Evolutionary conservation across 2,329 filamentous ascomycete genomes (phyloP).

Genomic region (Trichoderma aggressivum): DNA sequence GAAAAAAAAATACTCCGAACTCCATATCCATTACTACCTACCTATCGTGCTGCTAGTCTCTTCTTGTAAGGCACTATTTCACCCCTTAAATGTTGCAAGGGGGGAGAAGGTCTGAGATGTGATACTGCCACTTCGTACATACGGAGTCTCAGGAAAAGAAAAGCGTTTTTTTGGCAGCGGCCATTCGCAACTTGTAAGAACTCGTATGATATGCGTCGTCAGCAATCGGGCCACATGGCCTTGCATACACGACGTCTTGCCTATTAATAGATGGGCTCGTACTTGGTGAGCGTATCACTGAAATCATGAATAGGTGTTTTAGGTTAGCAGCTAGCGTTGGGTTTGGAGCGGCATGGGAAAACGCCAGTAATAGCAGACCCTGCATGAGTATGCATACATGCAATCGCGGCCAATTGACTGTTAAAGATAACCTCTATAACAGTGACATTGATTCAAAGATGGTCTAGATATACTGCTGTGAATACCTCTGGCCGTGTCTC

Average conservation of each 20-base stretch:
- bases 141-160: not conserved
- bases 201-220: constrained; percentile 3
- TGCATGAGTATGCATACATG: not conserved
- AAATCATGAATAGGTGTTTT: constrained; percentile 3
- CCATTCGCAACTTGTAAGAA: not conserved
- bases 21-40: not conserved
- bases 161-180: not conserved
- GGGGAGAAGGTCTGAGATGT: not conserved
- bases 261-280: not conserved
- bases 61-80: not conserved
- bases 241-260: not conserved
- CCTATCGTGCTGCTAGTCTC: not conserved
- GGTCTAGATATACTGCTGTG: not conserved
- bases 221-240: not conserved
- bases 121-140: not conserved
- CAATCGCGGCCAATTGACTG: not conserved
- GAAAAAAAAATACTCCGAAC: not conserved
- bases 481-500: not conserved
- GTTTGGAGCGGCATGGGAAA: not conserved
- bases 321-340: not conserved
- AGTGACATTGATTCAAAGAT: not conserved
- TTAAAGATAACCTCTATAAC: not conserved
- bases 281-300: not conserved
- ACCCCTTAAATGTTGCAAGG: constrained; percentile 8
- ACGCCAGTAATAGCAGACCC: not conserved